These are phyloP conservation scores for Pseudogymnoascus destructans DNA, from an alignment of 2,329 filamentous ascomycete genomes.

Conservation along the genomic window DNA sequence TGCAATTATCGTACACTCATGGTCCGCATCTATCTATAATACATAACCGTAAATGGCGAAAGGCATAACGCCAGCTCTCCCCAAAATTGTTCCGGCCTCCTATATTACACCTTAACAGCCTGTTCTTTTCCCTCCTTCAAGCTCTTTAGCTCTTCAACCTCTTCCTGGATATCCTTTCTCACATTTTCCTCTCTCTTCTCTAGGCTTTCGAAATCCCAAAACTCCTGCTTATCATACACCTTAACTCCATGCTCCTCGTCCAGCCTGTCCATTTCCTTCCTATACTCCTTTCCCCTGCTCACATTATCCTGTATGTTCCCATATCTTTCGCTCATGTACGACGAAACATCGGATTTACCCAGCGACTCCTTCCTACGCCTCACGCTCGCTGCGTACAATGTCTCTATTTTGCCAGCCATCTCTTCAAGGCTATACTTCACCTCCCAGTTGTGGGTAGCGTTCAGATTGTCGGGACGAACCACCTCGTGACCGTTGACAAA, in stretches of 20 bases:
- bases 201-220: constrained; percentile 4
- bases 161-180: constrained; percentile 8
- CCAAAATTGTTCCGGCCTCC: not conserved
- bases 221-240: constrained; percentile 31
- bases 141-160: constrained; percentile 12
- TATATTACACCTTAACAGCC: not conserved
- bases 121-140: constrained; percentile 10
- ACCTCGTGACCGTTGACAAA: constrained; percentile 54
- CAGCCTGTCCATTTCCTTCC: constrained; percentile 39
- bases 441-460: constrained; percentile 43
- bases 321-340: constrained; percentile 17
- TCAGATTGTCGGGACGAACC: constrained; percentile 42
- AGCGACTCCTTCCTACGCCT: constrained; percentile 39
- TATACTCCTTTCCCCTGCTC: constrained; percentile 43
- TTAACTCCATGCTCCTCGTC: constrained; percentile 36
- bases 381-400: constrained; percentile 44
- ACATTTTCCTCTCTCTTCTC: not conserved
- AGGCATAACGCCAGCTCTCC: not conserved
- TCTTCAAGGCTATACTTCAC: constrained; percentile 70
- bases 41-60: not conserved
- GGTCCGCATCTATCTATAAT: constrained; percentile 5
- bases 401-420: constrained; percentile 30
- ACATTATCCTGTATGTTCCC: constrained; percentile 34
- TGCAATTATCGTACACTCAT: constrained; percentile 5
- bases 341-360: constrained; percentile 21